Conservation (phyloP, 371 early-diverging fungal genomes). For the Hamiltosporidium magnivora region DNA sequence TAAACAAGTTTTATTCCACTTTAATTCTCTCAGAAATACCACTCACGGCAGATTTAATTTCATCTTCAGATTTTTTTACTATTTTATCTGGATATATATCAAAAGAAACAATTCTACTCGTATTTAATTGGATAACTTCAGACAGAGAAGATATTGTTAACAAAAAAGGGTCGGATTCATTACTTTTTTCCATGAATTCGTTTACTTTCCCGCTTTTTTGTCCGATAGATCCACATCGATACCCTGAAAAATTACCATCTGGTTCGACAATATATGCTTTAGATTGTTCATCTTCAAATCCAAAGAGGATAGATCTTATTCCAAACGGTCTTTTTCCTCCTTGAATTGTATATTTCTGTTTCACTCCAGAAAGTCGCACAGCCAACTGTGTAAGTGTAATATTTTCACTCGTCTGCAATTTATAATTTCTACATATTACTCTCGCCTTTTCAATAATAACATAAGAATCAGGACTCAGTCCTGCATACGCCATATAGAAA, state of each 20-base stretch:
- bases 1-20: no score
- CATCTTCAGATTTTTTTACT: no score
- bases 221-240: conserved; percentile 63
- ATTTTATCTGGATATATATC: no score
- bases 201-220: background rate
- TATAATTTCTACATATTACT: conserved; percentile 36
- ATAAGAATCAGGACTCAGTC: conserved; percentile 53
- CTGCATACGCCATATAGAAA: conserved; percentile 76
- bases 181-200: background rate
- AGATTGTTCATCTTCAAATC: conserved; percentile 64
- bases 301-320: conserved; percentile 83
- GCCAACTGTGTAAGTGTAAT: conserved; percentile 88
- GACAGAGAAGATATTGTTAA: no score
- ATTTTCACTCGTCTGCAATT: conserved; percentile 59
- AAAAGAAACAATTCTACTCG: no score
- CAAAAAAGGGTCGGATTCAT: background rate
- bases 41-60: no score
- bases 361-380: conserved; percentile 28
- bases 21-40: no score
- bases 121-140: no score
- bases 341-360: conserved; percentile 89
- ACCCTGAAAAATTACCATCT: conserved; percentile 91
- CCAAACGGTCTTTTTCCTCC: conserved; percentile 97
- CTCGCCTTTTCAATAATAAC: conserved; percentile 34
- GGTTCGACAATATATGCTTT: conserved; percentile 93